Evolutionary conservation across 306 rosid genomes (phyloP).

Genomic region (Styphnolobium japonicum): DNA sequence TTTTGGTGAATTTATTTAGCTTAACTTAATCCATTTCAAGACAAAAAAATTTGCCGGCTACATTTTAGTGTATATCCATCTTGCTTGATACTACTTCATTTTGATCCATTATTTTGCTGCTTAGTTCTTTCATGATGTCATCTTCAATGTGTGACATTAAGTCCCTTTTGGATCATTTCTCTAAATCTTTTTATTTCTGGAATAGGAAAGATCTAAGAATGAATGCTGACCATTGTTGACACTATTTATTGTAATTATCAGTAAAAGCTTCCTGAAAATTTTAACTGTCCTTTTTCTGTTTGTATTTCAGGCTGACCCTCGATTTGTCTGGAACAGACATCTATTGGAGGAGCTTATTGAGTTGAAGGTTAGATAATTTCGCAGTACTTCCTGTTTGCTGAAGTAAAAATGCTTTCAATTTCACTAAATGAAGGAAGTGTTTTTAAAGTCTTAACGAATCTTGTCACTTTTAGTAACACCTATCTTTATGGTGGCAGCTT

Average conservation of each 20-base stretch:
- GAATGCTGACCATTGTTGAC: not conserved
- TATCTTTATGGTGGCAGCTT: conserved; percentile 52
- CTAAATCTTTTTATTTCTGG: not conserved
- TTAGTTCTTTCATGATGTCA: not conserved
- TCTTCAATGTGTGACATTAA: too few relatives aligned
- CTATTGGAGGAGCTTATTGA: conserved; percentile 70
- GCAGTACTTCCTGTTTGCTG: not conserved
- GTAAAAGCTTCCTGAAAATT: not conserved
- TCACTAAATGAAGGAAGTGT: not conserved
- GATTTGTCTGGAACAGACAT: conserved; percentile 67
- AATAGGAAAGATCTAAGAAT: not conserved
- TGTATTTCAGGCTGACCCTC: conserved; percentile 63
- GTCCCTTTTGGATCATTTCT: too few relatives aligned
- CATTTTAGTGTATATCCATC: not conserved
- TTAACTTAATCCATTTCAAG: not conserved
- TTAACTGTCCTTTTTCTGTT: not conserved
- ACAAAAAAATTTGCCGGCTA: not conserved
- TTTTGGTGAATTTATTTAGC: not conserved
- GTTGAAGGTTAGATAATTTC: conserved; percentile 56
- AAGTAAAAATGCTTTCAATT: not conserved
- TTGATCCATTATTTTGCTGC: not conserved
- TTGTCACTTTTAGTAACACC: not conserved
- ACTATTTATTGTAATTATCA: not conserved
- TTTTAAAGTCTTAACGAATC: not conserved
- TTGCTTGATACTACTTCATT: not conserved